Percentiles rank a stretch among this genome's conserved stretches.
phyloP scores from a whole-genome alignment of 805 yeast species.

The Kazachstania africana region DNA sequence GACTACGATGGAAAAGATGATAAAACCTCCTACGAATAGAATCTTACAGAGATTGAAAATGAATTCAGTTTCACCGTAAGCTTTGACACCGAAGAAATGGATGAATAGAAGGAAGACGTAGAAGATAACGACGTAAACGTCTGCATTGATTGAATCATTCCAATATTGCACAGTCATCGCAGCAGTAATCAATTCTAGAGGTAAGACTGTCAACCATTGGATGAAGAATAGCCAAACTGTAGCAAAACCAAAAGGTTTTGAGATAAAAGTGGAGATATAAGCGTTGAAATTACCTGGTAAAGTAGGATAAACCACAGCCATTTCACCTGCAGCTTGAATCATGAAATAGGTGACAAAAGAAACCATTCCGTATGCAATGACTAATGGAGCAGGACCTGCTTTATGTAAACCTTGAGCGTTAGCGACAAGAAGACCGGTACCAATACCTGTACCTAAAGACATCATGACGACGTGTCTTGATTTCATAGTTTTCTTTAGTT shows the following conservation, averaged over 20 bases:
- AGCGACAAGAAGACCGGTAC: slow-evolving; percentile 57
- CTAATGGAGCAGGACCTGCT: slow-evolving; percentile 36
- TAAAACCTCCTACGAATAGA: slow-evolving; percentile 45
- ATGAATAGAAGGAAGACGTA: slow-evolving; percentile 38
- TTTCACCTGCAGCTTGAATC: slow-evolving; percentile 38
- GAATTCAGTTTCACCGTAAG: slow-evolving; percentile 63
- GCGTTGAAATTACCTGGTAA: slow-evolving; percentile 32
- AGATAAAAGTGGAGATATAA: slow-evolving; percentile 35
- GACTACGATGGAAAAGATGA: slow-evolving; percentile 42
- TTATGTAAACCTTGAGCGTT: slow-evolving; percentile 35
- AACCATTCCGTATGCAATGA: slow-evolving; percentile 44
- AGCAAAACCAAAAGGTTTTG: slow-evolving; percentile 61
- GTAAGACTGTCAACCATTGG: slow-evolving; percentile 53
- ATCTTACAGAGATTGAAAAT: slow-evolving; percentile 44
- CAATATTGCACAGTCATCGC: slow-evolving; percentile 43
- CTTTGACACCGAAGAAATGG: slow-evolving; percentile 50
- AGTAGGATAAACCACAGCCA: slow-evolving; percentile 31
- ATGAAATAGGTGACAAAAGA: slow-evolving; percentile 49
- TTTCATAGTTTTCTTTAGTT: slow-evolving; percentile 13
- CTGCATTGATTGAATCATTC: slow-evolving; percentile 36
- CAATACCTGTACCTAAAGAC: slow-evolving; percentile 76
- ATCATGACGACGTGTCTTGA: slow-evolving; percentile 54
- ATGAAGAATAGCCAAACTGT: slow-evolving; percentile 59
- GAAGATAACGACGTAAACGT: slow-evolving; percentile 46
- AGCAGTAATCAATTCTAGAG: slow-evolving; percentile 54